Evolutionary conservation across 1,284 basidiomycete genomes (phyloP), one percentile per base, ranked within the genome.

Genomic region (Volvariella surrecta): DNA sequence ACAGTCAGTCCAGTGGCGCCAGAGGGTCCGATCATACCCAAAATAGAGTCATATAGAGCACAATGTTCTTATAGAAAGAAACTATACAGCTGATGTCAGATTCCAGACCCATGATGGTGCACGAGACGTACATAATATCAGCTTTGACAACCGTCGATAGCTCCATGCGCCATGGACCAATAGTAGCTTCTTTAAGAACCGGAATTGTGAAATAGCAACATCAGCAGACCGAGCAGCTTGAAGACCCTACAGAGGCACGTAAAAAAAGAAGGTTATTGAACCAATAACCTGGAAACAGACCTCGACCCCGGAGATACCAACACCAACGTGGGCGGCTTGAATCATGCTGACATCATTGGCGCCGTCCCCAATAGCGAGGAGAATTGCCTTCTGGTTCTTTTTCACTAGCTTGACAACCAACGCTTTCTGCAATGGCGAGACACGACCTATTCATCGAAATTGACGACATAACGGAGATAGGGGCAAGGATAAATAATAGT

Each of bases 131-230:
- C 89, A 95, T 13, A 99, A 71, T 57, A 99, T 93, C 50, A 99
- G 77, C 61, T 97, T 99, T 21, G 91, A 94, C 49, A 99, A 61
- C 17, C 96, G 76, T 48, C 91, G 85, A 62, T 99, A 99, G 63
- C 91, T 96, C 96, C 96, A 99, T 2, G 93, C 86, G 3, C 96
- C 96, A 59, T 99, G 96, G 2, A 99, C 96, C 10, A 99, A 80
- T 11, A 99, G 64, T 32, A 99, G 66, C 64, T 99, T 99, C 64
- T 93, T 93, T 50, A 99, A 68, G 64, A 76, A 99, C n/a, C 94
- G 75, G 73, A 99, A 99, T 60, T 99, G 96, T 8, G 91, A 95
- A 52, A 99, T 99, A 1, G 96, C 90, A 18, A 99, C 84, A 61
- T 99, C 95, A 13, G 96, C 91, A 10, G 91, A 92, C 40, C 95